Base-by-base conservation (phyloP, 257 asterid genomes). In the Solanum chiquidenum region DNA sequence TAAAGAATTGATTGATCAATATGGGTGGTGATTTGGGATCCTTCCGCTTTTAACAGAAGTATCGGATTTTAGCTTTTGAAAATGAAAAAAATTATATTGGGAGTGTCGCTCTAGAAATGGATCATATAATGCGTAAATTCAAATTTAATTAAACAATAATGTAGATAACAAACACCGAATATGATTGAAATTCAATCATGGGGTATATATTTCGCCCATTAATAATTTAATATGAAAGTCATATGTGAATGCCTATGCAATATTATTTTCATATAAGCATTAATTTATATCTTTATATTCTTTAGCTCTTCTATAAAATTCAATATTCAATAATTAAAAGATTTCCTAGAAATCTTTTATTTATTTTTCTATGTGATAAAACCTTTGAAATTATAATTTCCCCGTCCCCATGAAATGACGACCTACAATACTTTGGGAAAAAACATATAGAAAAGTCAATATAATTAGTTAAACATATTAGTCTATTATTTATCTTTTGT, bases 111-210 rank as follows among this genome's bases (percentile, higher is more conserved):
- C 2, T 2, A 58, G 1, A 58, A 20, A 58, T 62, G 14, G 2
- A 62, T 62, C 7, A 9, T 62, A 62, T 62, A 62, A 62, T 62
- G 13, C 0, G 1, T 11, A 3, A 23, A 62, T 23, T 62, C 0
- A 23, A n/a, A n/a, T 62, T 0, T 11, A 62, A n/a, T 62, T 10
- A 5, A 11, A 62, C 0, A 2, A 0, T 0, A 23, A 62, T 5
- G 0, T 5, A 23, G 6, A 23, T 5, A 9, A 62, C 1, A 10
- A 62, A 62, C 7, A 23, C 1, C 7, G 29, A 52, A 55, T 49
- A 3, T 49, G 44, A 82, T 82, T 82, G 29, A 52, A 49, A 49
- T 3, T 9, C 29, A 46, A 9, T 18, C 20, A 9, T 18, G 44
- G 42, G 69, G 18, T 44, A 38, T n/a, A 23, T 42, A 3, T 76